Evolutionary conservation across 768 basidiomycete genomes (phyloP), one percentile per base, ranked within the genome.

Genomic region (Termitomyces sp.): DNA sequence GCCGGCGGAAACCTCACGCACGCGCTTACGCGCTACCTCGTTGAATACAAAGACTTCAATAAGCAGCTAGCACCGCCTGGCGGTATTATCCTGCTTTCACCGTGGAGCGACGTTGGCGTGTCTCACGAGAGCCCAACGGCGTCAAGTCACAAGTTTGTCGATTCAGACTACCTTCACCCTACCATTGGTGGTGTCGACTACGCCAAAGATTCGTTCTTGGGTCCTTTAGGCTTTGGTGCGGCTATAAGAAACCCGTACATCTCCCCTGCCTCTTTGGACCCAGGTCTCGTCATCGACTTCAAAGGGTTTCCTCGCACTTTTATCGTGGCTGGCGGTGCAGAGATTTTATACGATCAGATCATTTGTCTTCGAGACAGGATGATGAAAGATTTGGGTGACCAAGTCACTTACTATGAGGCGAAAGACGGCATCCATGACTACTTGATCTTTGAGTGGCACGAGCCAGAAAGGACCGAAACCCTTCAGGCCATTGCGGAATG

Each of bases 1-100:
- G 89, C 91, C 0, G 91, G 91, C 3, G 91, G 79, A 5, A 88
- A 92, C 69, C 81, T 92, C 27, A 83, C 84, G 0, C 76, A 84
- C 36, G 84, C 85, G 0, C 76, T 89, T 45, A 79, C 75, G 9
- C 83, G 85, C 30, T 57, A 57, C 48, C 56, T 91, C 22, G 73
- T 81, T 13, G 81, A 85, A 60, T 70, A 84, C 68, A 71, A 72
- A 33, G 66, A 69, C 11, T 68, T 69, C 5, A 56, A 69, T 30
- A 63, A 67, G 5, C 61, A 82, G 20, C 81, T 80, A 2, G 66
- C 70, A 9, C 76, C 75, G 39, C 81, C 83, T 0, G 75, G 77
- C 8, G 74, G 74, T 1, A 72, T 88, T 2, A 64, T 88, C 36
- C 71, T 85, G 1, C 73, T 83, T 37, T 85, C 84, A 1, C 83